Base-by-base conservation (phyloP, 176 grass and related monocot species). In the Bothriochloa decipiens region DNA sequence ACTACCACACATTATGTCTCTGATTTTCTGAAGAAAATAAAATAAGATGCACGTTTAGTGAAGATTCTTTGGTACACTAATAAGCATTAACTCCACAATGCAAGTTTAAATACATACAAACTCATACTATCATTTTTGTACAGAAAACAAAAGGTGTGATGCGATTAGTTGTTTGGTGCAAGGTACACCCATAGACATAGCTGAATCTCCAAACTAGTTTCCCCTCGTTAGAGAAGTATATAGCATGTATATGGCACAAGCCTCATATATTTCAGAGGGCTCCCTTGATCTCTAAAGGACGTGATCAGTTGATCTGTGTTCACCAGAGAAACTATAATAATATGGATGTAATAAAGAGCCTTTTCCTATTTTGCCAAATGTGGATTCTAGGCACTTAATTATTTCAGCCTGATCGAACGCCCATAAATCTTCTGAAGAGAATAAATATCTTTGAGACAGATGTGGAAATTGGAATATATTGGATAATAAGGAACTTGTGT, bases 321-420 rank as follows among this genome's bases (percentile, higher is more conserved):
- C 58, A 76, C 63, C 60, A 36, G 62, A 29, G 41, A 76, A 61
- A 69, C 15, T 76, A 28, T 28, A 28, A 67, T 58, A 70, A 74
- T 50, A 82, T 69, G 71, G 28, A 82, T 53, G 62, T 7, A 65
- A 29, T 15, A 65, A 71, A 78, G 53, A 68, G 41, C 74, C 65
- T 83, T 88, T 87, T 88, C 80, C 61, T 83, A 70, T 88, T 78
- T 63, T 83, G 72, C 60, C 72, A 88, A 83, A 88, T 88, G 74
- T 88, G 80, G 86, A 77, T 83, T 83, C 86, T 72, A 78, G 28
- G 74, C 27, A 67, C 70, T 68, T 18, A 39, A 65, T 65, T 22
- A 71, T 83, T 77, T 82, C 47, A 20, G 28, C 28, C 63, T 70
- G 3, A 32, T 32, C 29, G 29, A 68, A 52, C 36, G 58, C 26